Base-by-base conservation (phyloP, 2,329 filamentous ascomycete species). In the Fusarium torreyae region DNA sequence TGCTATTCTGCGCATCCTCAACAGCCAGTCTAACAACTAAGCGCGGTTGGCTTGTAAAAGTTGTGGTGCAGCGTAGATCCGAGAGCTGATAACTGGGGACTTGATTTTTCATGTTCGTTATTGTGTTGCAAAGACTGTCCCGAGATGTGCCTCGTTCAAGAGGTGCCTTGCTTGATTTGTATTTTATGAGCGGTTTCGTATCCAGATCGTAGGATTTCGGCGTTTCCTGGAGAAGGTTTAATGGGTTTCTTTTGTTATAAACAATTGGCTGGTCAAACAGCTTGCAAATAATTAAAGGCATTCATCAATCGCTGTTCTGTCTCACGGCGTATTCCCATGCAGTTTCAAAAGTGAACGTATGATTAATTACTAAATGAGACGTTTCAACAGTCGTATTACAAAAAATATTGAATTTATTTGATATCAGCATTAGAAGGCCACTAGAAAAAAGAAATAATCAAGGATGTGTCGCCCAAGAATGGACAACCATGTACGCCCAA, bases 1-100 rank as follows among this genome's bases (percentile, higher is more conserved):
- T 72, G 92, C 94, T 54, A 99, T 99, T 77, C 85, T 99, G 77
- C 88, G 96, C 77, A 98, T 99, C 74, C 85, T 99, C 77, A 99
- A 99, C 86, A 97, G 92, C 84, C 93, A 97, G 86, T 91, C 90
- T 78, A 95, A 97, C 82, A 97, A 98, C 87, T 98, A 69, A 58
- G 22, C 34, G 20, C 39, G 49, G 53, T 26, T 48, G 52, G 34
- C 39, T 15, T 42, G 34, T 24, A 31, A 52, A 50, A 52, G 13
- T 48, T 40, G 13, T 22, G 24, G 33, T 13, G 15, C 18, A 38
- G 11, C 20, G 45, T 42, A 26, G 18, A 49, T 26, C 2, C 20
- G 17, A 58, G 15, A 48, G 9, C 38, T 42, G 22, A 20, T 17
- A 18, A 15, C 20, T 20, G 31, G 26, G n/a, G n/a, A 15, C 14